Base-by-base conservation (phyloP, 2,329 filamentous ascomycete genomes). In the Metarhizium brunneum region DNA sequence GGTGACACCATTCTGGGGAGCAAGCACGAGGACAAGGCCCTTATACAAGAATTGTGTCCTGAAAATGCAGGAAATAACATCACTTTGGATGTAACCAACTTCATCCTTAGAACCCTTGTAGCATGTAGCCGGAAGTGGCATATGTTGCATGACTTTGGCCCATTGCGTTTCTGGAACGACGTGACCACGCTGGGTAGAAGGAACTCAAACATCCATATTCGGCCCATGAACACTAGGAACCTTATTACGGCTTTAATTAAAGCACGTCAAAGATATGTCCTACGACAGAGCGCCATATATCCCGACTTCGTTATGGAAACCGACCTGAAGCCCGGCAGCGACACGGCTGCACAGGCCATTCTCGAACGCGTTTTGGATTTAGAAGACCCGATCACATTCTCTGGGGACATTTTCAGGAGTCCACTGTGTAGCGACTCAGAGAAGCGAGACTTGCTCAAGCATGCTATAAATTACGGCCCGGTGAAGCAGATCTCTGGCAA, bases 401-500 rank as follows among this genome's bases (percentile, higher is more conserved):
- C 52, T n/a, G 52, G 52, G 4, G 52, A 54, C 30, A 25, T 48
- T 14, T 54, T 54, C 52, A 54, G 25, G 14, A 48, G 10, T 7
- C 52, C 52, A 13, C 18, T 54, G 4, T 54, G 52, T 43, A 54
- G 35, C 2, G 40, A 55, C 3, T 48, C 13, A 11, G 57, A 60
- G 25, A 52, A 47, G 3, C 7, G 6, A 16, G 57, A 50, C 25
- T 45, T 55, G 5, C 47, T 18, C 29, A 55, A 56, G 35, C 38
- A 32, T 30, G 51, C 47, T 4, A 29, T 40, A 3, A 40, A n/a
- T 5, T 54, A 57, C 47, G 59, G 59, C 3, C 59, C 59, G 13
- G 50, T 45, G 11, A 53, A 43, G 4, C 52, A 54, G 14, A 50
- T 59, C n/a, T 57, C 59, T 2, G 43, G 50, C 18, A 56, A 54